Conservation (phyloP, 768 basidiomycete genomes). For the Pleurotus pulmonarius region DNA sequence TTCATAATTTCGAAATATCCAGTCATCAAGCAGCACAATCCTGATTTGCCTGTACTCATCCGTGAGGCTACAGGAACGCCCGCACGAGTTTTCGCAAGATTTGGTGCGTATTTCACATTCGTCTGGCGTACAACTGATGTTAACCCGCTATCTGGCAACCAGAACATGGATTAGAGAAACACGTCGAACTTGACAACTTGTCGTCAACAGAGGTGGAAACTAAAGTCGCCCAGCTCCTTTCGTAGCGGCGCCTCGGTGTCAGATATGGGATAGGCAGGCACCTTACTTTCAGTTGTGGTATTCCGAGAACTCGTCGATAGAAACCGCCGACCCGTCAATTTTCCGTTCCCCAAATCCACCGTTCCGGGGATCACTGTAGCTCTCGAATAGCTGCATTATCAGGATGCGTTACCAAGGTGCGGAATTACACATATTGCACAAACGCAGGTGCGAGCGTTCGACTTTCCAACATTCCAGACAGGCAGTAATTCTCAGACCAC, state of each 20-base stretch:
- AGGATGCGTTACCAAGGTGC: too few relatives aligned
- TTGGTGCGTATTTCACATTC: constrained; percentile 52
- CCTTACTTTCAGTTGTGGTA: too few relatives aligned
- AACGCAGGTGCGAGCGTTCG: too few relatives aligned
- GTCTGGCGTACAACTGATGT: constrained; percentile 10
- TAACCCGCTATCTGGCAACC: constrained; percentile 6
- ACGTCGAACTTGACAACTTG: constrained; percentile 77
- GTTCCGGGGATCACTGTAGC: too few relatives aligned
- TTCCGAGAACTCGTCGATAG: constrained; percentile 13
- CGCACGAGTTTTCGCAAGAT: constrained; percentile 80
- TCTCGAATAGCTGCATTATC: too few relatives aligned
- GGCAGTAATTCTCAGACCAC: constrained; percentile 7
- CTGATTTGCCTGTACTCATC: constrained; percentile 80
- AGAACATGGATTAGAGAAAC: constrained; percentile 81
- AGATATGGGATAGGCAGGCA: too few relatives aligned
- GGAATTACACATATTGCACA: too few relatives aligned
- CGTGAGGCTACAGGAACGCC: constrained; percentile 78
- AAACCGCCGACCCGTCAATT: background rate
- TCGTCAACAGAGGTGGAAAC: constrained; percentile 67
- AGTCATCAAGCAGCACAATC: constrained; percentile 75
- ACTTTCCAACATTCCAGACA: too few relatives aligned
- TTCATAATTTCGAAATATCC: constrained; percentile 77
- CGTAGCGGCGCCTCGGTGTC: constrained; percentile 25
- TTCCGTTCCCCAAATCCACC: too few relatives aligned
- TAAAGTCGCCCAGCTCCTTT: constrained; percentile 63